phyloP scores from a whole-genome alignment of 169 alveolate species.

The Cryptosporidium sp. region DNA sequence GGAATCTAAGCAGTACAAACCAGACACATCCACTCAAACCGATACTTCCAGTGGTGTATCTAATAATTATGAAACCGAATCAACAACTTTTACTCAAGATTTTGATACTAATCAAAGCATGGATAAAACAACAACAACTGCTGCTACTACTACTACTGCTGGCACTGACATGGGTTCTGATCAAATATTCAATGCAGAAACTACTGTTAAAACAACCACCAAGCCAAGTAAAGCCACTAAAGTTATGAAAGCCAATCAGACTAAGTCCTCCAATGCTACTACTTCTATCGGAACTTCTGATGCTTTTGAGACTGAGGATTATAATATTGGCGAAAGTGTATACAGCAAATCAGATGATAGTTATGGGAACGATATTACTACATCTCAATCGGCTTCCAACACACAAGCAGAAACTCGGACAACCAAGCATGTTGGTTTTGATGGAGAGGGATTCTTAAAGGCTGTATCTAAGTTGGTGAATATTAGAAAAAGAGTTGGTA shows the following conservation, averaged over 20 bases:
- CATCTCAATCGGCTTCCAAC: not conserved
- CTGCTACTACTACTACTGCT: not conserved
- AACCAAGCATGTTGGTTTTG: not conserved
- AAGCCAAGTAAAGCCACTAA: not conserved
- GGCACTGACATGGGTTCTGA: not conserved
- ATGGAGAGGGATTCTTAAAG: conserved; percentile 37
- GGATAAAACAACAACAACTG: not conserved
- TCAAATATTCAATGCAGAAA: not conserved
- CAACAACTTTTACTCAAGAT: not conserved
- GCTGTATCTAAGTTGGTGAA: conserved; percentile 56
- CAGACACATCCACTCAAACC: not conserved
- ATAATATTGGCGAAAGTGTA: not conserved
- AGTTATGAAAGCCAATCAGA: not conserved
- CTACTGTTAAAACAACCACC: not conserved
- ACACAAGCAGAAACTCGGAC: not conserved
- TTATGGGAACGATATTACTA: not conserved
- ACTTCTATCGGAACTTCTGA: not conserved
- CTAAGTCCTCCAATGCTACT: not conserved
- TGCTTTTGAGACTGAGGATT: not conserved
- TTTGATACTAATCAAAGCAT: not conserved
- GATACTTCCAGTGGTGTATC: not conserved
- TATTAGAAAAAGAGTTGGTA: conserved; percentile 25
- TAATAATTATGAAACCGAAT: not conserved
- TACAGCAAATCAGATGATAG: not conserved
- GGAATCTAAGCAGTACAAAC: too few relatives aligned